These are phyloP conservation scores for Pachysandra terminalis DNA, from an alignment of 164 flowering plant species.

Conservation along the genomic window DNA sequence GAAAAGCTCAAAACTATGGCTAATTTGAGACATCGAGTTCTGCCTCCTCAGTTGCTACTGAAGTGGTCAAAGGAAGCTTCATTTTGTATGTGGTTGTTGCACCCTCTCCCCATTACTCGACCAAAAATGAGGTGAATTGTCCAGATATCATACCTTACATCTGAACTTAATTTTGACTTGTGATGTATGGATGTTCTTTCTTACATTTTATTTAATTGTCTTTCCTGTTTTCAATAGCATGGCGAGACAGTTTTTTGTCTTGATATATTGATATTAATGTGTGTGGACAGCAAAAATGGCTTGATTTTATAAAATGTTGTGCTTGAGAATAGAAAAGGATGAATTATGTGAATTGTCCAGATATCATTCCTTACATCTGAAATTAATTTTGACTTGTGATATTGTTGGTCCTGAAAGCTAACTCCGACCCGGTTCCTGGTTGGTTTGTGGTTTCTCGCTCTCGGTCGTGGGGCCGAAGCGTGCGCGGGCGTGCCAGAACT, in stretches of 20 bases:
- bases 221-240: not conserved
- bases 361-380: not conserved
- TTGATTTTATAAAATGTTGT: too few species aligned
- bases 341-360: slow-evolving; percentile 38
- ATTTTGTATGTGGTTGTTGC: slow-evolving; percentile 93
- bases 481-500: too few species aligned
- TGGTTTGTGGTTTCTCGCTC: too few species aligned
- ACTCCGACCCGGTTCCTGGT: too few species aligned
- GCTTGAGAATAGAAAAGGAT: too few species aligned
- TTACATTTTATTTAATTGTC: not conserved
- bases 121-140: slow-evolving; percentile 68
- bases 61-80: slow-evolving; percentile 97
- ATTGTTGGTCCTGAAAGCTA: too few species aligned
- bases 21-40: slow-evolving; percentile 83
- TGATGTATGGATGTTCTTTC: not conserved
- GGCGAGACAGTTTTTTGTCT: not conserved
- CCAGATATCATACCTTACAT: not conserved
- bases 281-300: not conserved
- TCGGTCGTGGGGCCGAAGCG: too few species aligned
- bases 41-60: slow-evolving; percentile 83
- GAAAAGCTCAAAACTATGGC: slow-evolving; percentile 87
- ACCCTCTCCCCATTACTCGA: slow-evolving; percentile 80
- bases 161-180: not conserved
- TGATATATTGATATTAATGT: not conserved
- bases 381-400: not conserved